phyloP scores from a whole-genome alignment of 2,329 filamentous ascomycete species.

The Sporothrix mexicana region DNA sequence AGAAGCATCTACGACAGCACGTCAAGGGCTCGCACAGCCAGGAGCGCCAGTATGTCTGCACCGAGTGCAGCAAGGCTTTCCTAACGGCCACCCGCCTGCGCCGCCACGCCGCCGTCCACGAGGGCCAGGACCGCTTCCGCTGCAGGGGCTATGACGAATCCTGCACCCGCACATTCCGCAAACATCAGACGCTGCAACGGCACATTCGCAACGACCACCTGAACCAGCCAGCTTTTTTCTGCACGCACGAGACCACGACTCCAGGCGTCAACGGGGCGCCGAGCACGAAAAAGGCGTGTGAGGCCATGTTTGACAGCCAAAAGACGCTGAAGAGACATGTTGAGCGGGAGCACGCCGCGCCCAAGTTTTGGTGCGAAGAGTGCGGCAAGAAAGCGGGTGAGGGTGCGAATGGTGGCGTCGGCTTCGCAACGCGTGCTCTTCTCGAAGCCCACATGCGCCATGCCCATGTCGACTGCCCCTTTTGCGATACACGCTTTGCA shows the following conservation, averaged over 20 bases:
- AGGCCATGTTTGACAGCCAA: conserved; percentile 73
- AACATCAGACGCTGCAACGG: conserved; percentile 82
- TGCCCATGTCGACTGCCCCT: conserved; percentile 75
- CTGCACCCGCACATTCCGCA: conserved; percentile 82
- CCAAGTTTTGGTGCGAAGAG: conserved; percentile 77
- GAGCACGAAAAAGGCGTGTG: conserved; percentile 54
- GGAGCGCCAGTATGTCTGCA: conserved; percentile 72
- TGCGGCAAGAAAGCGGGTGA: conserved; percentile 56
- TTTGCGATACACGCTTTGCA: conserved; percentile 72
- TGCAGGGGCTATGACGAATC: conserved; percentile 71
- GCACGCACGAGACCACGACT: conserved; percentile 53
- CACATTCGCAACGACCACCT: conserved; percentile 82
- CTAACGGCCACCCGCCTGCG: conserved; percentile 78
- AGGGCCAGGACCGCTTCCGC: conserved; percentile 74
- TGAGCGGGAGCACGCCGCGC: conserved; percentile 70
- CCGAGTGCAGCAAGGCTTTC: conserved; percentile 81
- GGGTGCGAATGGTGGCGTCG: conserved; percentile 40
- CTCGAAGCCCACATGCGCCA: conserved; percentile 75
- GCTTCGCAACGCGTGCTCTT: conserved; percentile 74
- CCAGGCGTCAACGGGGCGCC: conserved; percentile 32
- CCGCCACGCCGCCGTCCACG: conserved; percentile 78
- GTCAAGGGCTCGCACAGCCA: conserved; percentile 79
- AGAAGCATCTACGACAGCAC: conserved; percentile 86
- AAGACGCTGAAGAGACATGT: conserved; percentile 74
- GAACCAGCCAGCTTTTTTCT: conserved; percentile 72